These are phyloP conservation scores for Solanum tarapatanum DNA, from an alignment of 257 asterid genomes.

Conservation along the genomic window DNA sequence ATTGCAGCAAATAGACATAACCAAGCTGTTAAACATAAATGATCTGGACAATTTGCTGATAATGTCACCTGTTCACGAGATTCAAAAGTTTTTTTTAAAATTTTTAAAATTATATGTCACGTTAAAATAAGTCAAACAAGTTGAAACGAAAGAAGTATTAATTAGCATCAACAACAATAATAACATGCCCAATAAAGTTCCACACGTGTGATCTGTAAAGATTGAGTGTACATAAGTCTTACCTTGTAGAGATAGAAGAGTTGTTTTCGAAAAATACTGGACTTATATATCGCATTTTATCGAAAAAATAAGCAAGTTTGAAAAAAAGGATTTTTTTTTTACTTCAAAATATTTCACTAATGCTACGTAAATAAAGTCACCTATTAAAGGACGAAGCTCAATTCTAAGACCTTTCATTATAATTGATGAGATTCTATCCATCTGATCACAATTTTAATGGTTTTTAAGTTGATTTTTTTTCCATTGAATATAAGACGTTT, in stretches of 20 bases:
- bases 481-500: background rate
- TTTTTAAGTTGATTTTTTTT: background rate
- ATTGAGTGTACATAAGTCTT: background rate
- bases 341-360: background rate
- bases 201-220: background rate
- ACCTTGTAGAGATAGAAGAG: background rate
- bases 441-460: background rate
- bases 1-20: slow-evolving; percentile 21
- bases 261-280: background rate
- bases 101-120: background rate
- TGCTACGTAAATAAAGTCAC: background rate
- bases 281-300: background rate
- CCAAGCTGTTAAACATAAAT: slow-evolving; percentile 29
- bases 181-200: background rate
- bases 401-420: background rate
- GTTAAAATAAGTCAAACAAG: background rate
- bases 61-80: slow-evolving; percentile 14
- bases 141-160: background rate
- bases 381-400: background rate
- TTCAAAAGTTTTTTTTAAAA: background rate
- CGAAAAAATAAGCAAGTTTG: too few relatives aligned
- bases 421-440: background rate
- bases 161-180: background rate
- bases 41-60: slow-evolving; percentile 23
- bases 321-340: too few relatives aligned